phyloP scores from a whole-genome alignment of 768 basidiomycete genomes.

The Sistotremastrum niveocremeum region DNA sequence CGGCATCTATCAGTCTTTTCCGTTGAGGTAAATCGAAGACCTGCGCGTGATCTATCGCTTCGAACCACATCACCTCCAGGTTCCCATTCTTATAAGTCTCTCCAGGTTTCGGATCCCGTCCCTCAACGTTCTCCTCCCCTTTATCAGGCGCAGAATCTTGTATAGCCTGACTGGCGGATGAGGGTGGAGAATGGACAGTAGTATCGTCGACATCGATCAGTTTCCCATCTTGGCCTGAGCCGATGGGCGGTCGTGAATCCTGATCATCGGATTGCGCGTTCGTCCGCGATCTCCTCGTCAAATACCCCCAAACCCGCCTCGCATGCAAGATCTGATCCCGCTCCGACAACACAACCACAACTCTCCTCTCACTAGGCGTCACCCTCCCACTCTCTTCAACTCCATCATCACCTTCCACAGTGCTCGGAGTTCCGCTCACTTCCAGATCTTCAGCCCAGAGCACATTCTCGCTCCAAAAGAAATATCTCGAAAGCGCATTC shows the following conservation, averaged over 20 bases:
- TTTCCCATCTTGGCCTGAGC: not conserved
- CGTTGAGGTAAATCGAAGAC: slow-evolving; percentile 21
- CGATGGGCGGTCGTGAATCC: not conserved
- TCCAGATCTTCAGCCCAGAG: slow-evolving; percentile 45
- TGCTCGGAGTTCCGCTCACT: not conserved
- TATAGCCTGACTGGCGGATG: no score
- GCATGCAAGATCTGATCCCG: slow-evolving; percentile 31
- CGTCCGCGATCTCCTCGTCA: slow-evolving; percentile 21
- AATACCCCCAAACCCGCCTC: slow-evolving; percentile 22
- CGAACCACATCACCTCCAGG: slow-evolving; percentile 27
- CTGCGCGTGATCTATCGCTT: slow-evolving; percentile 27
- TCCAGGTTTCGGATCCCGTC: not conserved
- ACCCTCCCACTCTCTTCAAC: no score
- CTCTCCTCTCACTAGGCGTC: slow-evolving; percentile 3
- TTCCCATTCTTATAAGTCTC: slow-evolving; percentile 15
- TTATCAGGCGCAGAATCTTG: not conserved
- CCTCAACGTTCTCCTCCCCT: slow-evolving; percentile 7
- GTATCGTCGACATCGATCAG: not conserved
- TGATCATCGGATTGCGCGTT: no score
- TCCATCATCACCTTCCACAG: no score
- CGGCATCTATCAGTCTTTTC: slow-evolving; percentile 3
- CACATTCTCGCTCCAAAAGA: slow-evolving; percentile 54
- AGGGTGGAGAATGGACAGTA: no score
- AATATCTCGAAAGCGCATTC: slow-evolving; percentile 41
- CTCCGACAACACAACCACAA: slow-evolving; percentile 25